phyloP scores from a whole-genome alignment of 2,329 filamentous ascomycete genomes.

The Xylariaceae sp. region DNA sequence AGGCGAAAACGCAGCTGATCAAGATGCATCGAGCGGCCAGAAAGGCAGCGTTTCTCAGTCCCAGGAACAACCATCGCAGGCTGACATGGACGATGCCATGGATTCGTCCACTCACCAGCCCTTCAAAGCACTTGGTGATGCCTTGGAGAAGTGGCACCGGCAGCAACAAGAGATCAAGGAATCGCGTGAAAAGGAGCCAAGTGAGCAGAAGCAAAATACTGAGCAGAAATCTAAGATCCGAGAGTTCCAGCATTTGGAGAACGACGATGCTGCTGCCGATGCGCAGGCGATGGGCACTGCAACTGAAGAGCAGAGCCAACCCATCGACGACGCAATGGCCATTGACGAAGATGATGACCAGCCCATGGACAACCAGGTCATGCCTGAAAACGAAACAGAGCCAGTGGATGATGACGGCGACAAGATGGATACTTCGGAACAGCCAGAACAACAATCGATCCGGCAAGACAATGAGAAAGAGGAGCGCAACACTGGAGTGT shows the following conservation, averaged over 20 bases:
- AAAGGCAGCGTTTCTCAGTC: conserved; percentile 52
- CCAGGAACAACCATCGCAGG: conserved; percentile 38
- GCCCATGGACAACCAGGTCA: conserved; percentile 39
- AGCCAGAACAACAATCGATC: conserved; percentile 33
- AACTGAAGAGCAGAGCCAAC: conserved; percentile 78
- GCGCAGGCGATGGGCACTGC: conserved; percentile 88
- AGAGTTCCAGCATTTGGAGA: conserved; percentile 91
- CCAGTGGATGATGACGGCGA: conserved; percentile 45
- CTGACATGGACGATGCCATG: conserved; percentile 37
- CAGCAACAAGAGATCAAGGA: conserved; percentile 79
- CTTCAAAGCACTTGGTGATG: conserved; percentile 92
- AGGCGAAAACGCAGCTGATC: conserved; percentile 60
- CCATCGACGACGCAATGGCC: conserved; percentile 84
- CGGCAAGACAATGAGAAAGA: conserved; percentile 44
- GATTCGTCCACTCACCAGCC: conserved; percentile 56
- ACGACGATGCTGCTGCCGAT: conserved; percentile 78
- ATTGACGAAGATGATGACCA: conserved; percentile 68
- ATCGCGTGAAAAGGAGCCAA: conserved; percentile 48
- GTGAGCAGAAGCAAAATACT: conserved; percentile 47
- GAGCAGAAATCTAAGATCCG: conserved; percentile 53
- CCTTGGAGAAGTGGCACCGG: conserved; percentile 87
- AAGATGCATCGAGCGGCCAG: conserved; percentile 59
- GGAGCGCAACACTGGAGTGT: conserved; percentile 55
- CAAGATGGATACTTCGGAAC: conserved; percentile 39
- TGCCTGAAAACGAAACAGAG: conserved; percentile 48